Conservation (phyloP, 2,329 filamentous ascomycete genomes). For the Tolypocladium endophyticum region DNA sequence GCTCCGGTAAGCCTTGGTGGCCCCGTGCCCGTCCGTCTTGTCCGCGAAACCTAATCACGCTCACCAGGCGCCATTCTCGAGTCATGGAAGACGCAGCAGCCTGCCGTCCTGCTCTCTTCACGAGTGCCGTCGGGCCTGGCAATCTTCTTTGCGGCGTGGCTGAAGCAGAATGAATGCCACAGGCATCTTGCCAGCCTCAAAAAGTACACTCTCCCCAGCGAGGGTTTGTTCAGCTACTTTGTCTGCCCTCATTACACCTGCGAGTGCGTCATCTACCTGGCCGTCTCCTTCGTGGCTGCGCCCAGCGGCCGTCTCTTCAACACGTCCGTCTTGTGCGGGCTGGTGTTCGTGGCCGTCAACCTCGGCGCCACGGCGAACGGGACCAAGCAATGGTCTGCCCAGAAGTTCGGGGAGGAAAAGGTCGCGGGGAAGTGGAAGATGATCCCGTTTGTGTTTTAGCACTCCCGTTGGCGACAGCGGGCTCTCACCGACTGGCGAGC, state of each 20-base stretch:
- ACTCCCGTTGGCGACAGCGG: slow-evolving; percentile 7
- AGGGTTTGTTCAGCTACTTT: slow-evolving; percentile 60
- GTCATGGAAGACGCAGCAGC: slow-evolving; percentile 17
- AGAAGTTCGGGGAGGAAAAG: slow-evolving; percentile 59
- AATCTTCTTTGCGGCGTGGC: slow-evolving; percentile 59
- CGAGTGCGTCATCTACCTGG: slow-evolving; percentile 75
- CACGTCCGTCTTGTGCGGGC: slow-evolving; percentile 57
- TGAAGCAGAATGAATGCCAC: slow-evolving; percentile 67
- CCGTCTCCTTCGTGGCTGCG: slow-evolving; percentile 64
- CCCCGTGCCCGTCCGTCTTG: not conserved
- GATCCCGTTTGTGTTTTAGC: slow-evolving; percentile 57
- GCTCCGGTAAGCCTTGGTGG: slow-evolving; percentile 44
- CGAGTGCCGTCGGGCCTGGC: slow-evolving; percentile 36
- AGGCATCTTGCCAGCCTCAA: slow-evolving; percentile 56
- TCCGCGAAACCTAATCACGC: not conserved
- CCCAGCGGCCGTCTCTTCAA: slow-evolving; percentile 58
- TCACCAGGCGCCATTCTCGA: slow-evolving; percentile 20
- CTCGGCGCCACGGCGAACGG: slow-evolving; percentile 70
- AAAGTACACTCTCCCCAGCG: slow-evolving; percentile 73
- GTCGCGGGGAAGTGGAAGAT: slow-evolving; percentile 61
- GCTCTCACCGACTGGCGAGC: slow-evolving; percentile 26
- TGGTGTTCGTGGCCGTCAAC: slow-evolving; percentile 68
- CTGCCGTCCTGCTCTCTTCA: slow-evolving; percentile 9
- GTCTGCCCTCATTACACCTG: slow-evolving; percentile 87
- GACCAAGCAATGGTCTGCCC: slow-evolving; percentile 69